Evolutionary conservation across 805 yeast species (phyloP).

Genomic region (Candida ovalis): DNA sequence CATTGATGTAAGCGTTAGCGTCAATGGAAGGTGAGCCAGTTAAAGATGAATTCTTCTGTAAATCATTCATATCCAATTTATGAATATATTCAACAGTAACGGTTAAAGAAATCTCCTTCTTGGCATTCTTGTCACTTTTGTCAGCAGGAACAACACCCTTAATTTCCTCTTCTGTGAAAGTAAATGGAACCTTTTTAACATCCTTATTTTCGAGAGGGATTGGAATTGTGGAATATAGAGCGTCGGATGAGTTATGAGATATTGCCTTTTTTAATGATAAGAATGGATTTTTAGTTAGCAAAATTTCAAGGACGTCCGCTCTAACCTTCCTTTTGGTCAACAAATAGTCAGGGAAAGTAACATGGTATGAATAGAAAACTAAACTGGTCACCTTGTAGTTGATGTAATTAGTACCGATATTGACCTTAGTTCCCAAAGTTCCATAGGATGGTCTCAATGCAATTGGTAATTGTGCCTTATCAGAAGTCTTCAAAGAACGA

Average conservation of each 20-base stretch:
- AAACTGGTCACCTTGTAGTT: constrained; percentile 15
- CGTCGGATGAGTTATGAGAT: constrained; percentile 23
- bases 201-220: constrained; percentile 17
- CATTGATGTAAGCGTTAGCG: constrained; percentile 20
- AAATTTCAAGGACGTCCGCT: constrained; percentile 17
- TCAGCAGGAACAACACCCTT: constrained; percentile 16
- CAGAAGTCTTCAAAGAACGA: neutral
- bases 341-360: constrained; percentile 21
- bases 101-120: constrained; percentile 5
- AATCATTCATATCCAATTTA: constrained; percentile 20
- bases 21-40: constrained; percentile 19
- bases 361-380: constrained; percentile 18
- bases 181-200: constrained; percentile 14
- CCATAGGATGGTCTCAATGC: constrained; percentile 25
- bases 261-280: constrained; percentile 9
- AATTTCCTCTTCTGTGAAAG: constrained; percentile 18
- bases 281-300: constrained; percentile 18
- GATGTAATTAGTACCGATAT: constrained; percentile 22
- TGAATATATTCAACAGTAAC: constrained; percentile 22
- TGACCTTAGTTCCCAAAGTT: constrained; percentile 17
- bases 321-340: constrained; percentile 17
- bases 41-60: constrained; percentile 16
- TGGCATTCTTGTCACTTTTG: neutral
- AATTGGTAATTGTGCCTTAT: constrained; percentile 2
- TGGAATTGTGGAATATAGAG: constrained; percentile 17